These are phyloP conservation scores for Chlorella sp. DNA, from an alignment of 139 green algal species.

Conservation along the genomic window DNA sequence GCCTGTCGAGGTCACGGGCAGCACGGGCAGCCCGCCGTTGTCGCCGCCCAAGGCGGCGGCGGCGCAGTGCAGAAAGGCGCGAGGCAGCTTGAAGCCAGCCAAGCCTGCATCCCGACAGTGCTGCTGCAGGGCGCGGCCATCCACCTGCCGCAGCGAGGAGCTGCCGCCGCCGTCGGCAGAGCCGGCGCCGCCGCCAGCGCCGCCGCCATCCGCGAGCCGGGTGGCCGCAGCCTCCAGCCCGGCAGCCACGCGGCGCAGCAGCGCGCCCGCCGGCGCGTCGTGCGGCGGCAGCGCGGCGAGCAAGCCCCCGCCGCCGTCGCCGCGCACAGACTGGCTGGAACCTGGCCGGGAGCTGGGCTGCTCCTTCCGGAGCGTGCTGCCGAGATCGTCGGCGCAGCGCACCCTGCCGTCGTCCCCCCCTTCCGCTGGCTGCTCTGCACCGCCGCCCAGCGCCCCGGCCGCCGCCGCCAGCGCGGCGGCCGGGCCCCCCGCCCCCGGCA, in stretches of 20 bases:
- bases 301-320: neutral
- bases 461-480: neutral
- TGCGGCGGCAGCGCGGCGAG: neutral
- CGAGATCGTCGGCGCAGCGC: neutral
- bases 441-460: neutral
- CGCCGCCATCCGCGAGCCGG: neutral
- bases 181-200: neutral
- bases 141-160: neutral
- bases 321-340: neutral
- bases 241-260: neutral
- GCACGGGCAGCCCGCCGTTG: conserved; percentile 5
- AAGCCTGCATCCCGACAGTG: conserved; percentile 55
- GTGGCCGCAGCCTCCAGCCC: neutral
- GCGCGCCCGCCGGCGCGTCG: neutral
- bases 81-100: conserved; percentile 71
- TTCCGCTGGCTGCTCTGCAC: too few species aligned
- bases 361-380: conserved; percentile 17
- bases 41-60: neutral
- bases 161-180: neutral
- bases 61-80: conserved; percentile 27
- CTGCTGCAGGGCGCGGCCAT: conserved; percentile 44
- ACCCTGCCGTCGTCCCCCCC: neutral
- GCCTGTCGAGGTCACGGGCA: conserved; percentile 67
- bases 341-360: neutral
- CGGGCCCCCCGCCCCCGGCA: neutral